phyloP scores from a whole-genome alignment of 257 asterid species.

The Lantana camara region DNA sequence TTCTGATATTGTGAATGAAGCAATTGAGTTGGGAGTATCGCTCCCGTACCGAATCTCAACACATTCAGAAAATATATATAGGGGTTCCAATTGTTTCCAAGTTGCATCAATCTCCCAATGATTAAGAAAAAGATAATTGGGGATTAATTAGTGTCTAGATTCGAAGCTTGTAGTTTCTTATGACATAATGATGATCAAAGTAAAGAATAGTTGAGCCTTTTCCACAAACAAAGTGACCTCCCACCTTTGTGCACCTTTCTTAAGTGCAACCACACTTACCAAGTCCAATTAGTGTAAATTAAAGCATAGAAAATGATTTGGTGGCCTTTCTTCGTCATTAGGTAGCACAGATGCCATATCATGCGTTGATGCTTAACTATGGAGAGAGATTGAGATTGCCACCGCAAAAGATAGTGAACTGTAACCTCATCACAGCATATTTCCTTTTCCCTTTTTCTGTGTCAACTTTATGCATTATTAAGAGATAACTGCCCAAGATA shows the following conservation, averaged over 20 bases:
- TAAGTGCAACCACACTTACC: slow-evolving; percentile 4
- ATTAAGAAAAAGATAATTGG: not conserved
- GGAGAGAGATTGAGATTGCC: not conserved
- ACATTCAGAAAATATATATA: too few relatives aligned
- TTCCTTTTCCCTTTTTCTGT: too few relatives aligned
- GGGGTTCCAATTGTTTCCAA: too few relatives aligned
- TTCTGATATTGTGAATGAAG: too few relatives aligned
- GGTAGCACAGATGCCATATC: slow-evolving; percentile 25
- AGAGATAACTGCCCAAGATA: too few relatives aligned
- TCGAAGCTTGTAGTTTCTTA: not conserved
- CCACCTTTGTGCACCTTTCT: slow-evolving; percentile 35
- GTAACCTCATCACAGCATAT: not conserved
- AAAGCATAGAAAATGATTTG: slow-evolving; percentile 29
- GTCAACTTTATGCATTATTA: too few relatives aligned
- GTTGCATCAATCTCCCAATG: not conserved
- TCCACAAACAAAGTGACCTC: slow-evolving; percentile 36
- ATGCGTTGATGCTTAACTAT: slow-evolving; percentile 7
- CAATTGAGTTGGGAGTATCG: too few relatives aligned
- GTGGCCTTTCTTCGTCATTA: slow-evolving; percentile 39
- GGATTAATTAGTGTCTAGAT: slow-evolving; percentile 1
- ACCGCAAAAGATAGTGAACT: not conserved
- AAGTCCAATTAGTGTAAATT: slow-evolving; percentile 11
- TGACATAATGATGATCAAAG: slow-evolving; percentile 26
- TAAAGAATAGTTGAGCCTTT: slow-evolving; percentile 29
- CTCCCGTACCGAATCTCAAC: too few relatives aligned